A percentile compares a stretch with the other conserved stretches of the same genome.
These are phyloP conservation scores for Aspergillus bridgeri DNA, from an alignment of 495 filamentous ascomycete genomes.

Conservation along the genomic window DNA sequence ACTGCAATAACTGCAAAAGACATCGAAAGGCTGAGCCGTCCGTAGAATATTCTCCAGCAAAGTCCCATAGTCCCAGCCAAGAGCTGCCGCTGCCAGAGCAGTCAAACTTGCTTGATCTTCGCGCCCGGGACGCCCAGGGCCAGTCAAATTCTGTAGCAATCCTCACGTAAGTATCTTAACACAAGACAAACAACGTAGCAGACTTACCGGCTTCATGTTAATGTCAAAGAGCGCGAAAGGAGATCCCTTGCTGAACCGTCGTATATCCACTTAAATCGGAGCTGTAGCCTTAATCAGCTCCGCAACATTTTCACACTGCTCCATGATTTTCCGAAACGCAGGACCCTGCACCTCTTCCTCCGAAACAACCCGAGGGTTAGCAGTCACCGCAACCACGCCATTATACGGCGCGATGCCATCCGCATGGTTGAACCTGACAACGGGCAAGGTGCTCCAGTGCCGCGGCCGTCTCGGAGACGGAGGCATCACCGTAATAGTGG, in stretches of 20 bases:
- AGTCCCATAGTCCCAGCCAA: conserved; percentile 25
- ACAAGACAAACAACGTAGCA: not conserved
- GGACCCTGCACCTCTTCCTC: conserved; percentile 18
- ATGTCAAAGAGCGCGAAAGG: conserved; percentile 41
- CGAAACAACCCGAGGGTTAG: conserved; percentile 26
- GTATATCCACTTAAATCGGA: conserved; percentile 33
- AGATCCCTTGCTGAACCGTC: conserved; percentile 22
- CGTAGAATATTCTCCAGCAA: conserved; percentile 22
- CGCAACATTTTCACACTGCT: conserved; percentile 30
- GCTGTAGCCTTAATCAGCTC: conserved; percentile 27
- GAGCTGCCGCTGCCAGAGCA: conserved; percentile 24
- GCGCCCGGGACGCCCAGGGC: conserved; percentile 27
- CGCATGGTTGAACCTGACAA: conserved; percentile 35
- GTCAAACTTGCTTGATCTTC: conserved; percentile 31
- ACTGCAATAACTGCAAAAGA: conserved; percentile 18
- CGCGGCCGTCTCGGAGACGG: conserved; percentile 17
- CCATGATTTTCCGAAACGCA: conserved; percentile 19
- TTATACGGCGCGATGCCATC: conserved; percentile 35
- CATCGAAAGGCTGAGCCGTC: conserved; percentile 12
- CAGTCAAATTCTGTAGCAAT: conserved; percentile 35
- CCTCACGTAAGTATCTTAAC: not conserved
- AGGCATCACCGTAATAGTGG: conserved; percentile 41
- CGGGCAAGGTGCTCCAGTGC: conserved; percentile 34
- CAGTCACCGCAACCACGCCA: conserved; percentile 31
- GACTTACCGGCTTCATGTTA: conserved; percentile 42